Evolutionary conservation across 164 flowering plant species (phyloP).

Genomic region (Cinnamomum micranthum): DNA sequence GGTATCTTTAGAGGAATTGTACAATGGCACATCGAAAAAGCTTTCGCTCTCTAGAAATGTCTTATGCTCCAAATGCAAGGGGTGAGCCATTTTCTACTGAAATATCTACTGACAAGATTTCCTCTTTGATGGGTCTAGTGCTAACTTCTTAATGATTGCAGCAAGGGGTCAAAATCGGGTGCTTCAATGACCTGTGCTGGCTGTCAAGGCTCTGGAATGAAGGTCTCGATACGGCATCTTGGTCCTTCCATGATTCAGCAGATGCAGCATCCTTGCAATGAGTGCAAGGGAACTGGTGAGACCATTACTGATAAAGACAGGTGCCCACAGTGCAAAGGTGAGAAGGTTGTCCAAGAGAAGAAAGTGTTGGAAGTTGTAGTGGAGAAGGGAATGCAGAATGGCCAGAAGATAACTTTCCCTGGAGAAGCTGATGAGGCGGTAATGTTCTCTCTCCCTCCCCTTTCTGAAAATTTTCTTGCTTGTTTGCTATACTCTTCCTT

Average conservation of each 20-base stretch:
- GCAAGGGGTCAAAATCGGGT: conserved; percentile 87
- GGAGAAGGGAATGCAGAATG: conserved; percentile 93
- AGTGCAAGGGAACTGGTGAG: conserved; percentile 85
- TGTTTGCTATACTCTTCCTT: neutral
- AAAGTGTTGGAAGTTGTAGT: conserved; percentile 78
- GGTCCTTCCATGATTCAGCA: conserved; percentile 92
- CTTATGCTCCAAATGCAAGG: conserved; percentile 75
- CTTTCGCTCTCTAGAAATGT: conserved; percentile 75
- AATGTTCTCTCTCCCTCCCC: neutral
- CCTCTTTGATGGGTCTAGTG: neutral
- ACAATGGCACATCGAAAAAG: conserved; percentile 58
- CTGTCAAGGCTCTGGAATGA: conserved; percentile 81
- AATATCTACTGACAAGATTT: neutral
- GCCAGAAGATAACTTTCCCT: conserved; percentile 81
- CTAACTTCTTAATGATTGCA: conserved; percentile 16
- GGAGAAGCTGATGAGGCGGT: conserved; percentile 96
- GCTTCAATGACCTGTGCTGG: conserved; percentile 68
- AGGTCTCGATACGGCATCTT: conserved; percentile 71
- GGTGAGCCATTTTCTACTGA: conserved; percentile 36
- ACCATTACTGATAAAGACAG: conserved; percentile 72
- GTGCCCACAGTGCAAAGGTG: conserved; percentile 83
- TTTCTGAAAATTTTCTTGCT: neutral
- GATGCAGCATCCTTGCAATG: conserved; percentile 87
- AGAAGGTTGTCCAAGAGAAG: conserved; percentile 83
- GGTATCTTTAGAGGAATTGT: conserved; percentile 65